Conservation (phyloP, 768 basidiomycete species). For the Suillus plorans region DNA sequence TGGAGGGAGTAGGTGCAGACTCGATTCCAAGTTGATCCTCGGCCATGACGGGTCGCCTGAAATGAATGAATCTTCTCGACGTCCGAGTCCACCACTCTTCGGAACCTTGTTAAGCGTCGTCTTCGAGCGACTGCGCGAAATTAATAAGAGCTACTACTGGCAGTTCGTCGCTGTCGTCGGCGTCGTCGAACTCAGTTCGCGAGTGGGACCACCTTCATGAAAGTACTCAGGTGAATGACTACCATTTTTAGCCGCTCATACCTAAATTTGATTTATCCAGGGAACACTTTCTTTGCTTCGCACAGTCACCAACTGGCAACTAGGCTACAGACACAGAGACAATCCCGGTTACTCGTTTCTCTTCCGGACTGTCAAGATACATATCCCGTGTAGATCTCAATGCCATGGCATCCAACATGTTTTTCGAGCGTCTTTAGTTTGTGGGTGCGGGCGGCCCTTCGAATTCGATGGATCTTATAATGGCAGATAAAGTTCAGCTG, state of each 20-base stretch:
- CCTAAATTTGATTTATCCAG: background rate
- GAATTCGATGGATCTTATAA: too few species aligned
- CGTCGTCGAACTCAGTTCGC: background rate
- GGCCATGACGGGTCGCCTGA: background rate
- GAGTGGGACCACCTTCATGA: background rate
- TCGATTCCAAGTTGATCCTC: slow-evolving; percentile 40
- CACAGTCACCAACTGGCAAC: too few species aligned
- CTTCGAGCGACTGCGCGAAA: background rate
- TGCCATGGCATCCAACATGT: too few species aligned
- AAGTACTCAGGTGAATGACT: background rate
- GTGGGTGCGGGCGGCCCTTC: too few species aligned
- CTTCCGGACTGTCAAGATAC: too few species aligned
- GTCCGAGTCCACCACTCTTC: background rate
- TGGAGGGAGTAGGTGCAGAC: slow-evolving; percentile 56
- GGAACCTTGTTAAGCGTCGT: background rate
- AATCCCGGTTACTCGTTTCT: too few species aligned
- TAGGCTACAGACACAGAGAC: too few species aligned
- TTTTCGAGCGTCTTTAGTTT: too few species aligned
- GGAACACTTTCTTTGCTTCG: too few species aligned
- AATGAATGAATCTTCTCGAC: slow-evolving; percentile 1
- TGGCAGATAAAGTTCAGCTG: too few species aligned
- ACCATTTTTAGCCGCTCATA: background rate
- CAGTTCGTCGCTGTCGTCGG: background rate
- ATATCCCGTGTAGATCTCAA: too few species aligned
- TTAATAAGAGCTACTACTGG: background rate